These are phyloP conservation scores for Crataegus laevigata DNA, from an alignment of 306 rosid genomes.

Conservation along the genomic window DNA sequence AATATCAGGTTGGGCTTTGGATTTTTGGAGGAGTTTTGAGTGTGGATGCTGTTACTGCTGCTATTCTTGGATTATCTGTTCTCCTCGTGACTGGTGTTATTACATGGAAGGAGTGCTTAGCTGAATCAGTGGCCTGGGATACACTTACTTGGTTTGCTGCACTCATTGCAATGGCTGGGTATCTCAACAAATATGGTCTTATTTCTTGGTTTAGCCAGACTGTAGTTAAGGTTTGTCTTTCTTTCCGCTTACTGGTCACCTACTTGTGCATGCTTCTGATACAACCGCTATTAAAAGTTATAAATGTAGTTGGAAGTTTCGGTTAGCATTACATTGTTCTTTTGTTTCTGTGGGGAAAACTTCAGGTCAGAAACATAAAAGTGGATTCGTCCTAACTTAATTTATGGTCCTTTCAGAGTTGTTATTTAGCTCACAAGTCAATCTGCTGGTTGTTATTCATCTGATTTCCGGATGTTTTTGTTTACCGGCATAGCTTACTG, in stretches of 20 bases:
- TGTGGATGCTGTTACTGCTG: slow-evolving; percentile 90
- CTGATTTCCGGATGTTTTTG: neutral
- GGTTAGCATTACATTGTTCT: neutral
- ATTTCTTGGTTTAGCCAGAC: slow-evolving; percentile 96
- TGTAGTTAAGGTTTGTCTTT: slow-evolving; percentile 74
- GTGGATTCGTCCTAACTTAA: neutral
- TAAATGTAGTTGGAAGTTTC: neutral
- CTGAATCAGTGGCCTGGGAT: slow-evolving; percentile 98
- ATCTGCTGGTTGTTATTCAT: neutral
- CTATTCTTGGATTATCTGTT: slow-evolving; percentile 81
- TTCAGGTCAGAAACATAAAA: neutral
- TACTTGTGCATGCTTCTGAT: neutral
- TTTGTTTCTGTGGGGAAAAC: neutral
- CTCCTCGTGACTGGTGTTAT: slow-evolving; percentile 93
- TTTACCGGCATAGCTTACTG: neutral
- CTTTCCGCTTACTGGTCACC: slow-evolving; percentile 1
- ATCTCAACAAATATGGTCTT: slow-evolving; percentile 97
- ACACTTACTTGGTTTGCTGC: slow-evolving; percentile 99
- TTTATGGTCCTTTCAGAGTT: neutral
- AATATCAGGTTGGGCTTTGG: slow-evolving; percentile 88
- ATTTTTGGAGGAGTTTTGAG: slow-evolving; percentile 69
- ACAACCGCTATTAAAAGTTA: neutral
- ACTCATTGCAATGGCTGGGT: slow-evolving; percentile 99
- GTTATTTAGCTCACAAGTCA: neutral
- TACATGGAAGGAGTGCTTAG: slow-evolving; percentile 98